Evolutionary conservation across 225 moss, liverwort and hornwort genomes (phyloP), one percentile per base, ranked within the genome.

Genomic region (Asterella californica): DNA sequence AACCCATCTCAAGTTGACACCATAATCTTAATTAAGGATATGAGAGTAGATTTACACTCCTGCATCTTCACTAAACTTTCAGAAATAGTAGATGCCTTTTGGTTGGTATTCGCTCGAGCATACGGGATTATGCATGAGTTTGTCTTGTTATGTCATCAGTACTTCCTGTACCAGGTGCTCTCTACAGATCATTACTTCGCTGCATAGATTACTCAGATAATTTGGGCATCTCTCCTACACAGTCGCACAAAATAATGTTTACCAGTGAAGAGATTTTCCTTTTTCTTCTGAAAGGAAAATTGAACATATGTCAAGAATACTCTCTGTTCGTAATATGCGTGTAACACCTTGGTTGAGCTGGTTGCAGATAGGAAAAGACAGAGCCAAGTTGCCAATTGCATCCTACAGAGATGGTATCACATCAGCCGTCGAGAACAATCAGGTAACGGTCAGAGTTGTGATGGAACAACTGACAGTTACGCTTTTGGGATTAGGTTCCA

Each of bases 351-450:
- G 5, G 30, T 17, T 74, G 52, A 74, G 32, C 32, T 50, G 25
- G 61, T 19, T 48, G 29, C 92, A 97, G 94, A 93, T 93, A 70
- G 88, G 89, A 70, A 85, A 90, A 61, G 90, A 91, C 76, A 91
- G 94, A 84, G 86, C 91, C 29, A 87, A 84, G 76, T 87, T 99
- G 70, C 97, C 97, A 71, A 99, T 99, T 79, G 88, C 94, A 82
- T 84, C 88, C 66, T 93, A 87, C 45, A 88, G 87, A 87, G 84
- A 92, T 81, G 84, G 83, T 48, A 99, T 99, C 61, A 92, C 89
- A 52, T 81, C 88, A 78, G 75, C 88, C 80, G 88, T 99, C 34
- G 89, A 89, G 66, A 89, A 91, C 30, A 89, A 94, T 70, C 96
- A 96, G 94, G 96, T 96, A 55, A 0, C 9, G 21, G 11, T 27